phyloP scores from a whole-genome alignment of 1,139 yeast species.

The Blastobotrys aristatus region DNA sequence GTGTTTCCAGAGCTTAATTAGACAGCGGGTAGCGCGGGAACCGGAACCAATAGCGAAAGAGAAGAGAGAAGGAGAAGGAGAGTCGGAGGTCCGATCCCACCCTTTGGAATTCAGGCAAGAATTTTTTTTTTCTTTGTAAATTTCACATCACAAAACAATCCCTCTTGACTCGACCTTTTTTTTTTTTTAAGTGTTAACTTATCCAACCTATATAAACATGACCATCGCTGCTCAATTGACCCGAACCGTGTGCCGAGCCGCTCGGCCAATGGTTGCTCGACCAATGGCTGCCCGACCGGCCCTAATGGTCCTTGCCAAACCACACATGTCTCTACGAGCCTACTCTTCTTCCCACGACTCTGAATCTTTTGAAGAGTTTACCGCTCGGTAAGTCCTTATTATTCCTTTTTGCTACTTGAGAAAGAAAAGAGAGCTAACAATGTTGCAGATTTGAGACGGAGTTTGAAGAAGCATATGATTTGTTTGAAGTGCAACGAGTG shows the following conservation, averaged over 20 bases:
- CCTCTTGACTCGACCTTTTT: constrained; percentile 6
- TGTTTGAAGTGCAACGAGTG: constrained; percentile 92
- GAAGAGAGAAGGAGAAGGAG: too few relatives aligned
- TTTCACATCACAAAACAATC: constrained; percentile 2
- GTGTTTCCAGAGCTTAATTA: too few relatives aligned
- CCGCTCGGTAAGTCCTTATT: constrained; percentile 41
- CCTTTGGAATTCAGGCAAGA: too few relatives aligned
- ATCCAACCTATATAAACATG: constrained; percentile 6
- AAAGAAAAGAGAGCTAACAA: neutral
- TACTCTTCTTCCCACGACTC: constrained; percentile 75
- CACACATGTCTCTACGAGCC: constrained; percentile 25
- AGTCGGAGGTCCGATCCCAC: too few relatives aligned
- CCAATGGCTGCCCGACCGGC: constrained; percentile 9
- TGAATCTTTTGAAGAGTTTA: constrained; percentile 93
- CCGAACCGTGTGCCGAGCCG: constrained; percentile 9
- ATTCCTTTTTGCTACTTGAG: too few relatives aligned
- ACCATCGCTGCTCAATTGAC: constrained; percentile 12
- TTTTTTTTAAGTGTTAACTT: constrained; percentile 4
- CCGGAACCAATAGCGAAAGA: too few relatives aligned
- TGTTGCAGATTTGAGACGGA: constrained; percentile 76
- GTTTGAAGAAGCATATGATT: constrained; percentile 95
- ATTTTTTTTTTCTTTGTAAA: neutral
- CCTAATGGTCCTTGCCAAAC: constrained; percentile 5
- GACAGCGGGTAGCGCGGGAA: too few relatives aligned
- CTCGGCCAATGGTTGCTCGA: constrained; percentile 9